Evolutionary conservation across 2,329 filamentous ascomycete species (phyloP), one percentile per base, ranked within the genome.

Genomic region (Paraphaeosphaeria sporulosa): DNA sequence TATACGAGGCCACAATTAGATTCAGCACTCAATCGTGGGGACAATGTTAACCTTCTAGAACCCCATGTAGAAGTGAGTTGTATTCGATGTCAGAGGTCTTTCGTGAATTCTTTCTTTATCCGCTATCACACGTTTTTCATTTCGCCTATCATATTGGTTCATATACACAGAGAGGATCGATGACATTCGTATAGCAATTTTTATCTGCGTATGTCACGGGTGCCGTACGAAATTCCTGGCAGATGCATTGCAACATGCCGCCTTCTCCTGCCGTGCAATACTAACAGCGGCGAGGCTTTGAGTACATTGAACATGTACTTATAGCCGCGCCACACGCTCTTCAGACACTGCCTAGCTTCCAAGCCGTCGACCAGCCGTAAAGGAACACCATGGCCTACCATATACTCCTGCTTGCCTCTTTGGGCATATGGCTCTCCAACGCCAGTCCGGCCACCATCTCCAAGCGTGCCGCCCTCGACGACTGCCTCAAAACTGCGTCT

Each of bases 391-490:
- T 68, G 62, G 58, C 58, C 21, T n/a, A 49, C 43, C 27, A 59
- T 34, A 38, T 57, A 23, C 48, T 57, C n/a, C 19, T 66, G 27
- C n/a, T 68, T 40, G 64, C 64, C 55, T 61, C 59, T 47, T 49
- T 62, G 49, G 58, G 59, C 57, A 21, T 57, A 25, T 42, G 63
- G 17, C 56, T 67, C 21, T 43, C 60, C n/a, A 32, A 30, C 9
- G 42, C 63, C 2, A 58, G 50, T 12, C 64, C 68, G n/a, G 50
- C 34, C 15, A 49, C 57, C 13, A 27, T 71, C 15, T 60, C 55
- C 10, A 64, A 60, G 50, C 57, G 64, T 30, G 64, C 64, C 13
- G 55, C 62, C 34, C 49, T 72, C 25, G 63, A 68, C 40, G 67
- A 68, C 19, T 72, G 71, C 38, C 65, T 71, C 3, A 54, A 58